Percentiles rank a stretch among this genome's conserved stretches.
Conservation (phyloP, 1,284 basidiomycete genomes). For the Ceratobasidium sp. region DNA sequence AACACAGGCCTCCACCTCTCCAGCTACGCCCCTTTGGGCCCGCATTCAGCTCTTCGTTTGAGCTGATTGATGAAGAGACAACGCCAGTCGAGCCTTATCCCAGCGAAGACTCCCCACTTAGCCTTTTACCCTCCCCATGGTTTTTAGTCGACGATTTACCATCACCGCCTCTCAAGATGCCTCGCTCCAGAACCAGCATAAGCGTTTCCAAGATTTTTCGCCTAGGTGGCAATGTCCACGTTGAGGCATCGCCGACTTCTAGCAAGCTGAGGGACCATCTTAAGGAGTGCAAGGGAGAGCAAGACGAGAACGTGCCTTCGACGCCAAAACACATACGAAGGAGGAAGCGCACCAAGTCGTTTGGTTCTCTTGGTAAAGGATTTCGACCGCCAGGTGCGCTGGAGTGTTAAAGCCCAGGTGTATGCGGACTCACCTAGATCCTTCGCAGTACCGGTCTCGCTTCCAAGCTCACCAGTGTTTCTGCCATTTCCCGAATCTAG, state of each 20-base stretch:
- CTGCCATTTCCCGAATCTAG: conserved; percentile 8
- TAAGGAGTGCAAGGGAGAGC: background rate
- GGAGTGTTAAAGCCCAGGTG: no score
- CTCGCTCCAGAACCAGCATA: conserved; percentile 1
- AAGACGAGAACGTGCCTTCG: conserved; percentile 23
- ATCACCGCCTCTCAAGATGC: conserved; percentile 19
- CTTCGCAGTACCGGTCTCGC: conserved; percentile 1
- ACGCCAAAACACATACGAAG: background rate
- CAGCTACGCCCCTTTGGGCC: conserved; percentile 8
- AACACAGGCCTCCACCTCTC: conserved; percentile 27
- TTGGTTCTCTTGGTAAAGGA: conserved; percentile 30
- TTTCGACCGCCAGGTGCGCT: conserved; percentile 5
- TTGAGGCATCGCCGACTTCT: background rate
- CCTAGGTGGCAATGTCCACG: background rate
- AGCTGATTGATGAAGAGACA: background rate
- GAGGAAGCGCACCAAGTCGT: conserved; percentile 23
- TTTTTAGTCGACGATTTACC: conserved; percentile 16
- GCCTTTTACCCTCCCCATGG: conserved; percentile 22
- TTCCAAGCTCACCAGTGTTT: background rate
- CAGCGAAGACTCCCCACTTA: background rate
- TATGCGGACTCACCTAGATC: background rate
- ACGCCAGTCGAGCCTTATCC: background rate
- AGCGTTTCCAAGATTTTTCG: conserved; percentile 18
- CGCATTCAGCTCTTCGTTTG: conserved; percentile 2
- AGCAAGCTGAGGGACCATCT: background rate